Percentiles rank a stretch among this genome's conserved stretches.
phyloP scores from a whole-genome alignment of 208 protist genomes.

The Trypanosomatidae sp. region DNA sequence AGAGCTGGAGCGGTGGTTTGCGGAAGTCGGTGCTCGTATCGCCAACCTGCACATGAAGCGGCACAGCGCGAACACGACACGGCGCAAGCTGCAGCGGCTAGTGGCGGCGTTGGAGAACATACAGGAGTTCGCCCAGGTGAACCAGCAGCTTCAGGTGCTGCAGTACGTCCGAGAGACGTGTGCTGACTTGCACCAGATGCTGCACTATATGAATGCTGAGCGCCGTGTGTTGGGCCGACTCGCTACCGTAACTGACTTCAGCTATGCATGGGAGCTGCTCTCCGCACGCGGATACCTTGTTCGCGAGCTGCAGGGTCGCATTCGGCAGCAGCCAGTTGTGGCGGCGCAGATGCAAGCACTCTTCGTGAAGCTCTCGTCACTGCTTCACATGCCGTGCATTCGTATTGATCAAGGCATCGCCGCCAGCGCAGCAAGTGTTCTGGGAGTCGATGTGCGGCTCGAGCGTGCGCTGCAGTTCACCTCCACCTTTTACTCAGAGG shows the following conservation, averaged over 20 bases:
- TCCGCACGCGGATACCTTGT: conserved; percentile 83
- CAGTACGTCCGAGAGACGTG: conserved; percentile 93
- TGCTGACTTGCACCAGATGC: conserved; percentile 91
- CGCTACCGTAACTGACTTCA: conserved; percentile 93
- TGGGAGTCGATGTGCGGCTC: conserved; percentile 54
- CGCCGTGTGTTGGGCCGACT: conserved; percentile 89
- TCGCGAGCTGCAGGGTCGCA: conserved; percentile 92
- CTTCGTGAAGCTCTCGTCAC: conserved; percentile 97
- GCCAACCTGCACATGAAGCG: conserved; percentile 30
- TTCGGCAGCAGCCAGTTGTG: conserved; percentile 89
- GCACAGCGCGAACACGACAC: conserved; percentile 71
- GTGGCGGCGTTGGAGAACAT: conserved; percentile 96
- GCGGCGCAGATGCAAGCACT: conserved; percentile 95
- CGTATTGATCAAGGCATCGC: conserved; percentile 85
- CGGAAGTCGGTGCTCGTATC: conserved; percentile 83
- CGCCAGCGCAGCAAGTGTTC: conserved; percentile 15
- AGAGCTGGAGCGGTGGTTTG: conserved; percentile 95
- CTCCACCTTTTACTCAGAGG: conserved; percentile 93
- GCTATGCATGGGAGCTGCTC: conserved; percentile 97
- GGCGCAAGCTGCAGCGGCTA: conserved; percentile 96
- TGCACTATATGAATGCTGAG: conserved; percentile 95
- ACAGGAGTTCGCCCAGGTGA: conserved; percentile 95
- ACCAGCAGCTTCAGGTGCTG: conserved; percentile 86
- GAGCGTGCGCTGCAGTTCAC: conserved; percentile 84
- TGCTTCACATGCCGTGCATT: conserved; percentile 95